These are phyloP conservation scores for Dactylellina leptospora DNA, from an alignment of 2,329 filamentous ascomycete genomes.

Conservation along the genomic window DNA sequence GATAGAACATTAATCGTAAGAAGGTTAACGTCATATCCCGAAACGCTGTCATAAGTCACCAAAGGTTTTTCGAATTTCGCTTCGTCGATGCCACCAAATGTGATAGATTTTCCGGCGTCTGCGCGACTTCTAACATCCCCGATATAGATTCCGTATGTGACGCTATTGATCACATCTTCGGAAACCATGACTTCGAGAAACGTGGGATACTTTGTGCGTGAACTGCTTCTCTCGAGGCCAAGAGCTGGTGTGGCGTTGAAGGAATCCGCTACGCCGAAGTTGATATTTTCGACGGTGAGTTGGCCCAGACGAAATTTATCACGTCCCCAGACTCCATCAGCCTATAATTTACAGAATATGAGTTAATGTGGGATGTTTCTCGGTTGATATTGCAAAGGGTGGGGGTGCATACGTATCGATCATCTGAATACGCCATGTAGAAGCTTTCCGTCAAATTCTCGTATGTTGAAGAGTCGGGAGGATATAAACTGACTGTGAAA, in stretches of 20 bases:
- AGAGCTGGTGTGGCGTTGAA: slow-evolving; percentile 27
- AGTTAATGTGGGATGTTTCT: neutral
- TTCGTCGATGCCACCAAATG: slow-evolving; percentile 34
- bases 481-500: slow-evolving; percentile 13
- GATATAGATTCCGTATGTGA: slow-evolving; percentile 27
- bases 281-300: slow-evolving; percentile 18
- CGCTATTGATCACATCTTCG: slow-evolving; percentile 21
- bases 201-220: slow-evolving; percentile 4
- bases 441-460: slow-evolving; percentile 21
- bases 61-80: slow-evolving; percentile 26
- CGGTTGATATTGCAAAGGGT: neutral
- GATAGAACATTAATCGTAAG: slow-evolving; percentile 1
- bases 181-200: slow-evolving; percentile 31
- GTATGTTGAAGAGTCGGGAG: slow-evolving; percentile 11
- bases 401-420: slow-evolving; percentile 20
- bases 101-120: slow-evolving; percentile 32
- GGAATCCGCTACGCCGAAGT: slow-evolving; percentile 23
- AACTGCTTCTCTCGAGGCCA: slow-evolving; percentile 9
- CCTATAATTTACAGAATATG: neutral
- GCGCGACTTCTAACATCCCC: slow-evolving; percentile 16
- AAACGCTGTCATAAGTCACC: neutral
- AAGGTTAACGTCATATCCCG: slow-evolving; percentile 9
- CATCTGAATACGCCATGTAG: slow-evolving; percentile 8
- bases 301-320: slow-evolving; percentile 37
- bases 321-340: slow-evolving; percentile 14